phyloP scores from a whole-genome alignment of 768 basidiomycete genomes.

The Chalciporus pseudorubinellus region DNA sequence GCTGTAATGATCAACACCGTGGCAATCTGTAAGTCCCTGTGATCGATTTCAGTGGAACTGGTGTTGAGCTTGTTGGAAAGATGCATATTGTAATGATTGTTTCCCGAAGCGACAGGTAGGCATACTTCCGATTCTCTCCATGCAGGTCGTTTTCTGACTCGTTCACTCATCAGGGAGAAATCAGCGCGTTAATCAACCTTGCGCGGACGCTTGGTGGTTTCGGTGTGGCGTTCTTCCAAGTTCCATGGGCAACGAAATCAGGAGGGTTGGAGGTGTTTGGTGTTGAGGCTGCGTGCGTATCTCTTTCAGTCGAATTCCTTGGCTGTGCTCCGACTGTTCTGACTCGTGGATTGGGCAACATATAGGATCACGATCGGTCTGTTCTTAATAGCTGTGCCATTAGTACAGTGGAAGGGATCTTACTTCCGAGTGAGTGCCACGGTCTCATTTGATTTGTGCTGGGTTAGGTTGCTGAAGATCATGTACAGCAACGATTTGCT shows the following conservation, averaged over 20 bases:
- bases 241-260: slow-evolving; percentile 37
- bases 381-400: slow-evolving; percentile 37
- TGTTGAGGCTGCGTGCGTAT: slow-evolving; percentile 37
- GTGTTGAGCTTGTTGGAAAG: slow-evolving; percentile 13
- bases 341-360: background rate
- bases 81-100: slow-evolving; percentile 40
- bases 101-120: slow-evolving; percentile 34
- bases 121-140: background rate
- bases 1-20: slow-evolving; percentile 41
- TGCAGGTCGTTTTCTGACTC: background rate
- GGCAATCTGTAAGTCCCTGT: slow-evolving; percentile 32
- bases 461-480: background rate
- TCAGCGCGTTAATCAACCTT: slow-evolving; percentile 44
- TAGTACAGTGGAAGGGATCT: slow-evolving; percentile 34
- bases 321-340: background rate
- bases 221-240: slow-evolving; percentile 40
- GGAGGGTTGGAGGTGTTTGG: slow-evolving; percentile 38
- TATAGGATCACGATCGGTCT: slow-evolving; percentile 32
- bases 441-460: background rate
- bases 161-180: slow-evolving; percentile 35
- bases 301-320: background rate
- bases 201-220: slow-evolving; percentile 37
- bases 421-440: slow-evolving; percentile 32
- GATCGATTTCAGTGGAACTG: background rate
- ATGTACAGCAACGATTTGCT: slow-evolving; percentile 21